Evolutionary conservation across 345 rosid genomes (phyloP).

Genomic region (Carallia pectinifolia): DNA sequence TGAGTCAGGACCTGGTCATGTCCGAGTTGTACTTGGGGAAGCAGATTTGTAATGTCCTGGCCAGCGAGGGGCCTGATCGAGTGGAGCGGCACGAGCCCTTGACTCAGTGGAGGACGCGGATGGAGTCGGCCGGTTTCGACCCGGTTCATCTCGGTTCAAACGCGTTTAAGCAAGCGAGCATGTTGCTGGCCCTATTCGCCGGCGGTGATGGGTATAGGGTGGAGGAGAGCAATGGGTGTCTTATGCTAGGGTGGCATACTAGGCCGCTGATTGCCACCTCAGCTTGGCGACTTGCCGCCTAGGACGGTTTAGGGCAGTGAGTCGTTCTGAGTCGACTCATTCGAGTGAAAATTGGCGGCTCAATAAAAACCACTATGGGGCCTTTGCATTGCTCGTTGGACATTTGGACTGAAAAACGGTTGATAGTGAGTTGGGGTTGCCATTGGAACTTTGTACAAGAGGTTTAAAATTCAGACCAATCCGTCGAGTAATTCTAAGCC

Average conservation of each 20-base stretch:
- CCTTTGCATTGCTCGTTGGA: not conserved
- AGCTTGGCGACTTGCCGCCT: conserved; percentile 51
- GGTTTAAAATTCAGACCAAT: not conserved
- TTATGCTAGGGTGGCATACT: conserved; percentile 89
- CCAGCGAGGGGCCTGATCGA: conserved; percentile 68
- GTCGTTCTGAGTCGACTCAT: conserved; percentile 6
- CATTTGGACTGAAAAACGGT: conserved; percentile 18
- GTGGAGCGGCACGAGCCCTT: conserved; percentile 79
- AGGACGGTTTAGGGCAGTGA: not conserved
- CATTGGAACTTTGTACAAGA: not conserved
- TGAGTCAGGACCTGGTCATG: conserved; percentile 34
- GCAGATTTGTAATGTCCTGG: conserved; percentile 39
- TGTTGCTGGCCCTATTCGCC: conserved; percentile 59
- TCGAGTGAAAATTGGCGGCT: not conserved
- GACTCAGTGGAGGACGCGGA: conserved; percentile 59
- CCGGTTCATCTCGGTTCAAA: conserved; percentile 81
- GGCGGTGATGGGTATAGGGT: conserved; percentile 87
- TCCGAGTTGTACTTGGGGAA: conserved; percentile 39
- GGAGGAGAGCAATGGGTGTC: conserved; percentile 77
- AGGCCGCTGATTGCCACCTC: conserved; percentile 84
- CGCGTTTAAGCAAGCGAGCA: conserved; percentile 86
- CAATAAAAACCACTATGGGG: too few species aligned
- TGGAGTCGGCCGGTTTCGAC: conserved; percentile 57
- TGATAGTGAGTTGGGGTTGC: conserved; percentile 12
- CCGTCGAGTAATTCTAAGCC: conserved; percentile 5